Evolutionary conservation across 257 asterid species (phyloP).

Genomic region (Ophiorrhiza pumila): DNA sequence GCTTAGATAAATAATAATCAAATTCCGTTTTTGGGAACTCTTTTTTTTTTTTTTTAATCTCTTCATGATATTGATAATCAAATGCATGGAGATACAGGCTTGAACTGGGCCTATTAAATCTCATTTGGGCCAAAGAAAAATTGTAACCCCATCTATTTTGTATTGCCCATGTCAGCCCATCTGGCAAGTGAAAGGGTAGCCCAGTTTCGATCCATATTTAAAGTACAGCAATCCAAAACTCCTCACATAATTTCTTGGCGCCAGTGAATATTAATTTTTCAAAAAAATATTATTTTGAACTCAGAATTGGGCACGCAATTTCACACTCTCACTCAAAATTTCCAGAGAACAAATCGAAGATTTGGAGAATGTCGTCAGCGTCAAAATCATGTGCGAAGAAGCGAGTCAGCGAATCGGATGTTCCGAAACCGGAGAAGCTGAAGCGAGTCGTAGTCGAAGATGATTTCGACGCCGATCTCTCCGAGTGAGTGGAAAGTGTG

Average conservation of each 20-base stretch:
- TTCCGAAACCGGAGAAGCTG: slow-evolving; percentile 51
- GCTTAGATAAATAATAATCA: too few species aligned
- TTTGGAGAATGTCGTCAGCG: slow-evolving; percentile 61
- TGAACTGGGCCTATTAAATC: neutral
- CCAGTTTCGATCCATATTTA: neutral
- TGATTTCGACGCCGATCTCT: slow-evolving; percentile 74
- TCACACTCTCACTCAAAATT: neutral
- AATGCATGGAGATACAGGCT: too few species aligned
- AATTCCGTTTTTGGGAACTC: too few species aligned
- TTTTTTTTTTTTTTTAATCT: too few species aligned
- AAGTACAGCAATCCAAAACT: neutral
- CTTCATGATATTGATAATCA: too few species aligned
- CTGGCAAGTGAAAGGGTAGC: neutral
- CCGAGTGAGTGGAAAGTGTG: slow-evolving; percentile 40
- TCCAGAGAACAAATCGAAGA: neutral
- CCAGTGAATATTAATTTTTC: neutral
- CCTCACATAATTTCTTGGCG: slow-evolving; percentile 9
- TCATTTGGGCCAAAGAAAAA: neutral
- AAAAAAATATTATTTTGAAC: neutral
- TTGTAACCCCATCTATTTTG: too few species aligned
- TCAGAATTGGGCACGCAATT: slow-evolving; percentile 4
- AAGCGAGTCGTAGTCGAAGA: slow-evolving; percentile 55
- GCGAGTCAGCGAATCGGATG: slow-evolving; percentile 50
- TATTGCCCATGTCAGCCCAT: too few species aligned
- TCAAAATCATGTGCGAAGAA: slow-evolving; percentile 50